Evolutionary conservation across 257 asterid genomes (phyloP), one percentile per base, ranked within the genome.

Genomic region (Capsicum chinense): DNA sequence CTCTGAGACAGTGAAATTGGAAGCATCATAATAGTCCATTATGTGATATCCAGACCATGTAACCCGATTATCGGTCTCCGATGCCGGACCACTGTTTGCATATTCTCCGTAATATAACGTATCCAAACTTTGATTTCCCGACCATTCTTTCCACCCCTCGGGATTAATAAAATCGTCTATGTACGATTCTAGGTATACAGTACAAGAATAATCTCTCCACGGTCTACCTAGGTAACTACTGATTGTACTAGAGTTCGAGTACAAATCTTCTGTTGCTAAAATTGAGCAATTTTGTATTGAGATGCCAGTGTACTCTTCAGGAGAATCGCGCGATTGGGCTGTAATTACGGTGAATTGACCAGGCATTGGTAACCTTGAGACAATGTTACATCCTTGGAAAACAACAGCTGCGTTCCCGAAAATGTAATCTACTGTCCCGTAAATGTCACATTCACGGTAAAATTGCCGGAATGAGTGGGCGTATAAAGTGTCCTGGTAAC

Each of bases 391-490:
- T 5, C 90, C 97, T 68, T 96, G 99, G 85, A 96, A 89, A 48
- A 94, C 89, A 12, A 67, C 99, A 0, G 95, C 97, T 0, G 98
- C 99, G 17, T 96, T 93, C 3, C 99, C 99, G 26, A 96, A 94
- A 21, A 96, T 93, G 93, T 86, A 96, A 88, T 96, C 99, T 8
- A 96, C 82, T 0, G 98, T 96, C 7, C 99, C 99, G 52, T 86
- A 92, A 33, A 96, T 91, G 86, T 91, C 93, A 60, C 98, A 96
- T 62, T 96, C 99, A 14, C 98, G 58, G 85, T 90, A 96, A 88
- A 96, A 96, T 84, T 96, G 99, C 7, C 98, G 69, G 85, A 92
- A 92, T 0, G 98, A 88, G 47, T 96, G 99, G 48, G 83, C 95
- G 16, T 96, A 96, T 4, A 96, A 62, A 0, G 97, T 87, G 89